Percentiles rank a stretch among this genome's conserved stretches.
Evolutionary conservation across 768 basidiomycete genomes (phyloP).

Genomic region (Jaapia argillacea): DNA sequence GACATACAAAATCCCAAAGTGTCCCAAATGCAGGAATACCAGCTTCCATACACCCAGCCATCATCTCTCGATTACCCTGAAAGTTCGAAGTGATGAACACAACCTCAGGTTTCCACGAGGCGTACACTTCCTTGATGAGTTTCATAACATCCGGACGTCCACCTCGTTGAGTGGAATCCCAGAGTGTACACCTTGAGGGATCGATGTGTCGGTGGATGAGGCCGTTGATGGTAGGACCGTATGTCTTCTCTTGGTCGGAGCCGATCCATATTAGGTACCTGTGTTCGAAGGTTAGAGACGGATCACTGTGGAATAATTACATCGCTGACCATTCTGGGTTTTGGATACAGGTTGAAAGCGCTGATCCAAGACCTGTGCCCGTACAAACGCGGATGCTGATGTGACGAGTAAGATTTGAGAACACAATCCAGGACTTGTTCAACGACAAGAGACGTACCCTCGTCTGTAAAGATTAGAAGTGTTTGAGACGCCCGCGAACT

Average conservation of each 20-base stretch:
- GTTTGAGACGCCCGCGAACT: conserved; percentile 34
- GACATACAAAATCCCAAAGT: conserved; percentile 23
- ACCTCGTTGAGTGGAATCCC: conserved; percentile 31
- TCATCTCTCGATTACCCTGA: conserved; percentile 30
- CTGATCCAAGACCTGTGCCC: conserved; percentile 34
- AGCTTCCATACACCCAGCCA: conserved; percentile 40
- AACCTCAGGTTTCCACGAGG: conserved; percentile 28
- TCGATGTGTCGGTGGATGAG: conserved; percentile 28
- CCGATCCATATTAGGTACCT: conserved; percentile 34
- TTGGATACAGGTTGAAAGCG: conserved; percentile 30
- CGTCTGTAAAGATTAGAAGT: conserved; percentile 32
- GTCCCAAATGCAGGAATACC: conserved; percentile 44
- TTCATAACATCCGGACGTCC: conserved; percentile 29
- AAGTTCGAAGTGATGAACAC: conserved; percentile 34
- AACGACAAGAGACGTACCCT: background rate
- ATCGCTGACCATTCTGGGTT: conserved; percentile 24
- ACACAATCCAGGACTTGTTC: no score
- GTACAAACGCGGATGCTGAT: conserved; percentile 33
- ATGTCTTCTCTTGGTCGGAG: conserved; percentile 34
- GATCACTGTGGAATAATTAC: background rate
- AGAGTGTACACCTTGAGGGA: conserved; percentile 27
- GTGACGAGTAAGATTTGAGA: no score
- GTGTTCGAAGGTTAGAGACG: no score
- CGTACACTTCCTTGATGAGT: conserved; percentile 25
- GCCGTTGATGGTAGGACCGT: conserved; percentile 30